A percentile compares a stretch with the other conserved stretches of the same genome.
These are phyloP conservation scores for Eimeria mitis DNA, from an alignment of 169 alveolate species.

Conservation along the genomic window DNA sequence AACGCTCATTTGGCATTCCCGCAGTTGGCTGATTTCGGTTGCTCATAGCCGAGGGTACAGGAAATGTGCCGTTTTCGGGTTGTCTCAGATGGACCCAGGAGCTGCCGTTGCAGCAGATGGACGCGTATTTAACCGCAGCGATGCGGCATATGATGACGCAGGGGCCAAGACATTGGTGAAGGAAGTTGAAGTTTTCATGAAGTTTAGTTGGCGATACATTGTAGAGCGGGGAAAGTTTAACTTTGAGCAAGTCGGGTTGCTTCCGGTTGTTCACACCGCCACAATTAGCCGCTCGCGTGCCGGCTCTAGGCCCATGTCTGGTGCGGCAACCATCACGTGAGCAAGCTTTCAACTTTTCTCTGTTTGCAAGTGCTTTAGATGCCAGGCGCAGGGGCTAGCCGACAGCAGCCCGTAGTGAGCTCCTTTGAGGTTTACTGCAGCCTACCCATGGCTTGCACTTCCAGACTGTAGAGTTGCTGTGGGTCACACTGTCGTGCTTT, in stretches of 20 bases:
- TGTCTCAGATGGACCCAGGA: conserved; percentile 75
- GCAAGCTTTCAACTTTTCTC: background rate
- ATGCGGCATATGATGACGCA: conserved; percentile 44
- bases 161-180: conserved; percentile 47
- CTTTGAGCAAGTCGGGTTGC: conserved; percentile 68
- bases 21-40: background rate
- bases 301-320: conserved; percentile 36
- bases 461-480: background rate
- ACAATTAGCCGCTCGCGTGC: conserved; percentile 51
- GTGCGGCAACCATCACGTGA: conserved; percentile 75
- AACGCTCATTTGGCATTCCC: background rate
- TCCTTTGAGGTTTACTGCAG: background rate
- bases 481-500: background rate
- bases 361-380: background rate
- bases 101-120: conserved; percentile 74
- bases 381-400: background rate
- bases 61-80: background rate
- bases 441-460: background rate
- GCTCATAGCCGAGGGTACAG: background rate
- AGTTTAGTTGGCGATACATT: conserved; percentile 71
- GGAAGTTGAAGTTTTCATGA: conserved; percentile 69
- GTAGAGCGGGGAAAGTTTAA: conserved; percentile 78
- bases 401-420: background rate
- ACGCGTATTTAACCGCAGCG: conserved; percentile 50
- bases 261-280: conserved; percentile 79